A percentile compares a stretch with the other conserved stretches of the same genome.
Evolutionary conservation across 1,284 basidiomycete species (phyloP).

Genomic region (Puccinia triticina): DNA sequence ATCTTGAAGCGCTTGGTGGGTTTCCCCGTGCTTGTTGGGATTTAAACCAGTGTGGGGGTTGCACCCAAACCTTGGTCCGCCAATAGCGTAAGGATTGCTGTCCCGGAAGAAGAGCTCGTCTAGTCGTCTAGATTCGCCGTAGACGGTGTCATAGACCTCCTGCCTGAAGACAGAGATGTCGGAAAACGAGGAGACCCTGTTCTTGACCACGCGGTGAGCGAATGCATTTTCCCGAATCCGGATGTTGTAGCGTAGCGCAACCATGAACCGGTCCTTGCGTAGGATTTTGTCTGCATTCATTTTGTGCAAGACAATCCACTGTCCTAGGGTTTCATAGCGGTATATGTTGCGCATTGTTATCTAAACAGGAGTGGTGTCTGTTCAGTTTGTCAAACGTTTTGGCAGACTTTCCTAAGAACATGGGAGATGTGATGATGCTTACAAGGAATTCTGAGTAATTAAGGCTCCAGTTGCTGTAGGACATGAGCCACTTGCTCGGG

Average conservation of each 20-base stretch:
- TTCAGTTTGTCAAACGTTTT: not conserved
- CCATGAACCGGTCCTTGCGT: too few relatives aligned
- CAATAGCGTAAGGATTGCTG: not conserved
- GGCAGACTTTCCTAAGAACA: not conserved
- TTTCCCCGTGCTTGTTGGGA: not conserved
- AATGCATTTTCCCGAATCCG: not conserved
- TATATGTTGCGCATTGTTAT: not conserved
- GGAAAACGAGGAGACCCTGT: not conserved
- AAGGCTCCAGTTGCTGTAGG: not conserved
- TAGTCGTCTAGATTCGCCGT: not conserved
- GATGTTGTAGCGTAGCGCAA: slow-evolving; percentile 9
- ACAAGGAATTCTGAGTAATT: not conserved
- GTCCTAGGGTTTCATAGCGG: not conserved
- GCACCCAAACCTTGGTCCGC: too few relatives aligned
- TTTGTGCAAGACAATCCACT: not conserved
- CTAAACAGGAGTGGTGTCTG: not conserved
- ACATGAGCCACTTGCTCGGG: too few relatives aligned
- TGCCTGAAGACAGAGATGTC: too few relatives aligned
- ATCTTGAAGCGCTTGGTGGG: too few relatives aligned
- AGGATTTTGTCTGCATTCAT: too few relatives aligned
- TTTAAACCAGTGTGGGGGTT: not conserved
- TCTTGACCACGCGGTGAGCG: not conserved
- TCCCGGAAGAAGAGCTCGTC: not conserved
- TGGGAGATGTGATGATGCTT: too few relatives aligned
- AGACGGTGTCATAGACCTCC: not conserved